Evolutionary conservation across 1,284 basidiomycete species (phyloP).

Genomic region (Mycena citricolor): DNA sequence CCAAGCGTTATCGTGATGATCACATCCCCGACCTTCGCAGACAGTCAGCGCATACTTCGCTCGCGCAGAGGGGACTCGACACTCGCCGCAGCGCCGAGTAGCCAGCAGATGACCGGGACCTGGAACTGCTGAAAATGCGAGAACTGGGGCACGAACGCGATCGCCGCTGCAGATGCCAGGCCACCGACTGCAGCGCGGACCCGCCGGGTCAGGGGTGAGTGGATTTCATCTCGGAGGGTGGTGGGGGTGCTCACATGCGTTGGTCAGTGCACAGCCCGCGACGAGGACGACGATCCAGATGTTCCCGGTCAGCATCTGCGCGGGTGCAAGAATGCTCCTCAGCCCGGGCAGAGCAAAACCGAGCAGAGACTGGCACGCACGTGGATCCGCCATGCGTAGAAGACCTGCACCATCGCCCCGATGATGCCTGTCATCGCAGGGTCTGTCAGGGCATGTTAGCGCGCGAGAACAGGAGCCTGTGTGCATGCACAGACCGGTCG

Average conservation of each 20-base stretch:
- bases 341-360: too few relatives aligned
- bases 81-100: constrained; percentile 20
- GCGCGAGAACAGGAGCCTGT: not conserved
- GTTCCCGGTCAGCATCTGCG: constrained; percentile 17
- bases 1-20: constrained; percentile 24
- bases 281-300: constrained; percentile 14
- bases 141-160: constrained; percentile 27
- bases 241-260: constrained; percentile 18
- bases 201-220: too few relatives aligned
- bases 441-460: constrained; percentile 24
- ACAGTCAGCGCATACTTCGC: not conserved
- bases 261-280: constrained; percentile 17
- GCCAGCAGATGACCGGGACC: constrained; percentile 28
- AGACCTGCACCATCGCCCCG: constrained; percentile 34
- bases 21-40: constrained; percentile 19
- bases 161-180: constrained; percentile 29
- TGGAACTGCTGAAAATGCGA: constrained; percentile 30
- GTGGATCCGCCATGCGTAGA: constrained; percentile 39
- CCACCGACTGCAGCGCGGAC: constrained; percentile 29
- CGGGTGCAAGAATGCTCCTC: too few relatives aligned
- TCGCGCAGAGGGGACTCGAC: not conserved
- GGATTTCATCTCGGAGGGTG: too few relatives aligned
- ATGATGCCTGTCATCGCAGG: constrained; percentile 38
- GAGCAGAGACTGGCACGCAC: too few relatives aligned
- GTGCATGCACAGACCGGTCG: constrained; percentile 32